phyloP scores from a whole-genome alignment of 495 filamentous ascomycete genomes.

The Penicillium coprophilum region DNA sequence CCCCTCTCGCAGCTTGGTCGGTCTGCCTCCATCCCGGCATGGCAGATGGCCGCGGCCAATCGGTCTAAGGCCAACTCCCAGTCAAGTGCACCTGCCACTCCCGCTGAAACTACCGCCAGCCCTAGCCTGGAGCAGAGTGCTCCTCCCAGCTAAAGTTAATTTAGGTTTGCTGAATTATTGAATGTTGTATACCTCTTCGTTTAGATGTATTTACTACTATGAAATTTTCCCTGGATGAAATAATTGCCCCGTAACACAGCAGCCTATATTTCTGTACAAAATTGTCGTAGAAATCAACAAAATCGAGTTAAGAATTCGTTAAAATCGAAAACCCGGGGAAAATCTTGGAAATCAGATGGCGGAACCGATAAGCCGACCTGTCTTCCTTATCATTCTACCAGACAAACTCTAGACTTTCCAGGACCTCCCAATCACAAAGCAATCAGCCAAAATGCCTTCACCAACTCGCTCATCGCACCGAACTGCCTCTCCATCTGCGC shows the following conservation, averaged over 20 bases:
- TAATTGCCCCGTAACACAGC: neutral
- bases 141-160: slow-evolving; percentile 29
- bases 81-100: slow-evolving; percentile 26
- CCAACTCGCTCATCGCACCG: slow-evolving; percentile 19
- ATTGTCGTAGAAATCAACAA: neutral
- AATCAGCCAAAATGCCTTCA: slow-evolving; percentile 24
- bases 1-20: slow-evolving; percentile 47
- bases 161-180: slow-evolving; percentile 4
- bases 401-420: slow-evolving; percentile 9
- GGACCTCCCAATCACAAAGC: neutral
- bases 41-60: slow-evolving; percentile 79
- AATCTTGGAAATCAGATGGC: neutral
- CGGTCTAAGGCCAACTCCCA: slow-evolving; percentile 50
- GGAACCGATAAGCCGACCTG: slow-evolving; percentile 5
- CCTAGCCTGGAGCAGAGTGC: slow-evolving; percentile 32
- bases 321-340: neutral
- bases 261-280: neutral
- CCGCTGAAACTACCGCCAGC: slow-evolving; percentile 21
- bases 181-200: slow-evolving; percentile 27
- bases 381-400: neutral
- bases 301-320: neutral
- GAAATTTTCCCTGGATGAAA: slow-evolving; percentile 17
- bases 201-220: slow-evolving; percentile 29
- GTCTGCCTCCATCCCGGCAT: slow-evolving; percentile 78
- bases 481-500: slow-evolving; percentile 10